Evolutionary conservation across 176 grass and related monocot species (phyloP).

Genomic region (Oryza brachyantha): DNA sequence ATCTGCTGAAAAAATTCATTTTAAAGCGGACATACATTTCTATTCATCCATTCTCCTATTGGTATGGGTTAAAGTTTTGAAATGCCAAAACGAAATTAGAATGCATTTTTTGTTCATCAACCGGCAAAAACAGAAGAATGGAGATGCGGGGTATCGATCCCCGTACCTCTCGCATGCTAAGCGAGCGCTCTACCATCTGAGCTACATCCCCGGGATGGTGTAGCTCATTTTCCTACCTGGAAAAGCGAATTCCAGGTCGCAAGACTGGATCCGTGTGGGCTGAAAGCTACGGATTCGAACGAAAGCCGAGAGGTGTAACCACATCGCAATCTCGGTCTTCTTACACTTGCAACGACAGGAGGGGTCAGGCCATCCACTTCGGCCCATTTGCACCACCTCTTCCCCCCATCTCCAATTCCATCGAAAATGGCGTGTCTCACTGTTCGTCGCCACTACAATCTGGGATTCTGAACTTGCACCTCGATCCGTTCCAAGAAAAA

Average conservation of each 20-base stretch:
- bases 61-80: no score
- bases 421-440: not conserved
- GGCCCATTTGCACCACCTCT: not conserved
- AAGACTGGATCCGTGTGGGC: not conserved
- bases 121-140: not conserved
- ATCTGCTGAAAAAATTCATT: no score
- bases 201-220: constrained; percentile 62
- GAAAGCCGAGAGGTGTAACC: no score
- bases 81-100: no score
- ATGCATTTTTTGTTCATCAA: no score
- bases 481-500: not conserved
- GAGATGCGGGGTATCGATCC: constrained; percentile 92
- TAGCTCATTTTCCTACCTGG: no score
- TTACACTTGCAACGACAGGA: no score
- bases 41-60: no score
- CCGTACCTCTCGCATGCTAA: constrained; percentile 96
- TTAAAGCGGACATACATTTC: no score
- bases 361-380: not conserved
- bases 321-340: no score
- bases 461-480: not conserved
- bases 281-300: not conserved
- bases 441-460: not conserved
- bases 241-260: no score
- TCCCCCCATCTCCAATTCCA: no score
- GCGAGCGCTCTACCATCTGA: constrained; percentile 97